Conservation (phyloP, 176 grass and related monocot genomes). For the Stipa capillata region DNA sequence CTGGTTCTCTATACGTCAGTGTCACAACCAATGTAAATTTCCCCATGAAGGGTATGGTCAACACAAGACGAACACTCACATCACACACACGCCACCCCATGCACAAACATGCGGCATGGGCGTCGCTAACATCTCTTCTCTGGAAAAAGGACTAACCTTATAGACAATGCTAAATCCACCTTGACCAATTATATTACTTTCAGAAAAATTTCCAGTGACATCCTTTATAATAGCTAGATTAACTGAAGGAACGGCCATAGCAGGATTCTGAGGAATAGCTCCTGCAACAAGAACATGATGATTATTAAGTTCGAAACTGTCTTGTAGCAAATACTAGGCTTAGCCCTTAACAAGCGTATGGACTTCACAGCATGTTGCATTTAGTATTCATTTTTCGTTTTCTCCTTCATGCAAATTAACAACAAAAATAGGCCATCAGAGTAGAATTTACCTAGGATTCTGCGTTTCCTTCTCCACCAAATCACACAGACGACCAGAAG, state of each 20-base stretch:
- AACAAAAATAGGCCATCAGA: background rate
- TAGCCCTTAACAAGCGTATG: background rate
- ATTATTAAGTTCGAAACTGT: too few species aligned
- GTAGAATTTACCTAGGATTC: background rate
- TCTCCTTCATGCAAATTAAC: background rate
- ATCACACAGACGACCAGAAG: background rate
- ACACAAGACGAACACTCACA: background rate
- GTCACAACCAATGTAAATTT: background rate
- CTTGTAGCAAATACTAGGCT: background rate
- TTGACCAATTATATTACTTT: background rate
- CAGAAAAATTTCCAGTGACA: slow-evolving; percentile 12
- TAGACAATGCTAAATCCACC: slow-evolving; percentile 26
- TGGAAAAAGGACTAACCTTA: background rate
- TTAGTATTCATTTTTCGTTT: background rate
- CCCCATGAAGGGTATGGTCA: background rate
- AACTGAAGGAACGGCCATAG: background rate
- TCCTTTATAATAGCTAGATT: background rate
- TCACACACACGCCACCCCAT: background rate
- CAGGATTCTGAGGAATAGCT: background rate
- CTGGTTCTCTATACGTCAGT: background rate
- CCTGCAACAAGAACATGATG: background rate
- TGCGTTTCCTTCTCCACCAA: background rate
- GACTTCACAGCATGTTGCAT: too few species aligned
- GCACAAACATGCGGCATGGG: too few species aligned
- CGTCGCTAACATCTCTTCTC: too few species aligned